Conservation (phyloP, 2,329 filamentous ascomycete species). For the Fusarium penzigii region DNA sequence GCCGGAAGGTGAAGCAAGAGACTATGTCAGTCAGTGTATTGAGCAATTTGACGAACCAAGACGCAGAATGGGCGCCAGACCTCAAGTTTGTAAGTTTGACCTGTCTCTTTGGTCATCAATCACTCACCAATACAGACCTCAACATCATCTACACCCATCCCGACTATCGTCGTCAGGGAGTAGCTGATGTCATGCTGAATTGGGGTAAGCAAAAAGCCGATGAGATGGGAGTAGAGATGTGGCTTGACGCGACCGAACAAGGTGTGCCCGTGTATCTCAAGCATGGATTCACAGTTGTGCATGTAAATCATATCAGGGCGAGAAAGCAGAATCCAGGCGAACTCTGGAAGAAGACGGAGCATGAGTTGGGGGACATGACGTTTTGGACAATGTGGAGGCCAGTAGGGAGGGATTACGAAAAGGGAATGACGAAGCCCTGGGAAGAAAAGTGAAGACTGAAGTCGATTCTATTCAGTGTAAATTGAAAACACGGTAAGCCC, state of each 20-base stretch:
- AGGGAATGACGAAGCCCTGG: conserved; percentile 20
- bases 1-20: conserved; percentile 17
- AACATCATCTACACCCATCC: conserved; percentile 26
- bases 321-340: conserved; percentile 12
- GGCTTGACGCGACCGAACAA: conserved; percentile 23
- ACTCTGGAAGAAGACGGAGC: conserved; percentile 15
- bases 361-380: conserved; percentile 13
- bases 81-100: conserved; percentile 19
- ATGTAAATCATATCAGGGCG: conserved; percentile 10
- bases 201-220: conserved; percentile 27
- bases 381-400: conserved; percentile 28
- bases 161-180: conserved; percentile 21
- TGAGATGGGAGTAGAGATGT: conserved; percentile 26
- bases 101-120: too few relatives aligned
- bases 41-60: conserved; percentile 20
- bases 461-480: too few relatives aligned
- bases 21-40: conserved; percentile 19
- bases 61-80: conserved; percentile 16
- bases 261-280: conserved; percentile 23
- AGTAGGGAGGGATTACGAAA: conserved; percentile 16
- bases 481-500: too few relatives aligned
- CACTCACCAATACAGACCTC: conserved; percentile 3
- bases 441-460: background rate
- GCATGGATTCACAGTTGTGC: conserved; percentile 22
- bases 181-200: conserved; percentile 20